Evolutionary conservation across 306 rosid genomes (phyloP), one percentile per base, ranked within the genome.

Genomic region (Cucurbita argyrosperma): DNA sequence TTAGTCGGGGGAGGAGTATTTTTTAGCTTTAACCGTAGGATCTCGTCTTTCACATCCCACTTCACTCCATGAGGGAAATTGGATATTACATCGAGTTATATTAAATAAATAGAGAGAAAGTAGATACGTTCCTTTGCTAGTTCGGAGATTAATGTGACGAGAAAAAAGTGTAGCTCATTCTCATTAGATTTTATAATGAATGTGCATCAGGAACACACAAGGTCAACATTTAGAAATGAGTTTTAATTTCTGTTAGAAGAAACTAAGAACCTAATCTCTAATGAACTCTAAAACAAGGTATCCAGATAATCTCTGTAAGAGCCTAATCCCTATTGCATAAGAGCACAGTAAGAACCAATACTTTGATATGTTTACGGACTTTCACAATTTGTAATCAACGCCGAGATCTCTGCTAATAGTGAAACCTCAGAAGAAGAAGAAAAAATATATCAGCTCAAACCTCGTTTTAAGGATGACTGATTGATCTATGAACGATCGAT

Each of bases 401-500:
- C 92, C 76, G 90, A 84, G 91, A 82, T 84, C 82, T 83, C 83
- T 76, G 76, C 85, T 91, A 90, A 88, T 91, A 82, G 71, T 66
- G 90, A 86, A 90, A 88, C 82, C 96, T 84, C 90, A 78, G 90
- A 75, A 37, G 5, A 50, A 50, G 83, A 74, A 85, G 86, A 56
- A 14, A 79, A 72, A 76, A 30, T 30, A 30, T 83, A 92, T 91
- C 96, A 82, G 76, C 82, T 83, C 91, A 80, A 76, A 79, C 85
- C 89, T 80, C 77, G 79, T 83, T 81, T 18, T 8, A 88, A 85
- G 87, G 85, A 85, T 84, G 96, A 83, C 80, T 90, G 99, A 90
- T 76, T 81, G 79, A 84, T 81, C 81, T 81, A 81, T 84, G 77
- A 85, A 79, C 59, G 57, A 74, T 39, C 55, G 53, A 30, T 30